phyloP scores from a whole-genome alignment of 768 basidiomycete species.

The Harrya chromipes region DNA sequence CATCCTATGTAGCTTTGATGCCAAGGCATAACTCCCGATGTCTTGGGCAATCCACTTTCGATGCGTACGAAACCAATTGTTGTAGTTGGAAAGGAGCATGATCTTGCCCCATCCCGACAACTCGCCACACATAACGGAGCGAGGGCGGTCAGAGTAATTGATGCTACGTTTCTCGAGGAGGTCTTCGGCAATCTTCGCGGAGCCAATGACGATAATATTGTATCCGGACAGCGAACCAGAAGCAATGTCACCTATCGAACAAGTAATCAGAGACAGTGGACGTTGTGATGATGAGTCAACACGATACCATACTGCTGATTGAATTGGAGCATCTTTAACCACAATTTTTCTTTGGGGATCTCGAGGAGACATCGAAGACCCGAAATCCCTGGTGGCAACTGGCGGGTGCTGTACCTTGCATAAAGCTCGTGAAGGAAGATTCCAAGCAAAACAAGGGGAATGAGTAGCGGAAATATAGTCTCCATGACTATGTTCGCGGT shows the following conservation, averaged over 20 bases:
- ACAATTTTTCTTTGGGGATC: constrained; percentile 1
- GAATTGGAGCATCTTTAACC: constrained; percentile 1
- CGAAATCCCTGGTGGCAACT: constrained; percentile 6
- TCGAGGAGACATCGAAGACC: constrained; percentile 1
- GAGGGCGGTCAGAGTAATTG: constrained; percentile 35
- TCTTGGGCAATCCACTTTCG: constrained; percentile 11
- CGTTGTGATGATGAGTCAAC: background rate
- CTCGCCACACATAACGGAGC: constrained; percentile 9
- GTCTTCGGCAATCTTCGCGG: constrained; percentile 38
- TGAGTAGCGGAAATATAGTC: too few relatives aligned
- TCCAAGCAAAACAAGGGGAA: too few relatives aligned
- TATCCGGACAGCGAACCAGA: constrained; percentile 10
- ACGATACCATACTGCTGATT: constrained; percentile 3
- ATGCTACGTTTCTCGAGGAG: constrained; percentile 43
- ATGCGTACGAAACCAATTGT: constrained; percentile 6
- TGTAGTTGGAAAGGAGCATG: constrained; percentile 5
- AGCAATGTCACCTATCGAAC: constrained; percentile 6
- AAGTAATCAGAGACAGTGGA: background rate
- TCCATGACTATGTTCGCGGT: too few relatives aligned
- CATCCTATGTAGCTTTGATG: constrained; percentile 2
- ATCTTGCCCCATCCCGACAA: constrained; percentile 13
- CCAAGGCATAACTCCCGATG: constrained; percentile 5
- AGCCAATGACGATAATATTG: constrained; percentile 43
- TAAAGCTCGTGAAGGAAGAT: background rate
- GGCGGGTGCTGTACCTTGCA: background rate